Conservation (phyloP, 1,284 basidiomycete genomes). For the Ustilago esculenta region DNA sequence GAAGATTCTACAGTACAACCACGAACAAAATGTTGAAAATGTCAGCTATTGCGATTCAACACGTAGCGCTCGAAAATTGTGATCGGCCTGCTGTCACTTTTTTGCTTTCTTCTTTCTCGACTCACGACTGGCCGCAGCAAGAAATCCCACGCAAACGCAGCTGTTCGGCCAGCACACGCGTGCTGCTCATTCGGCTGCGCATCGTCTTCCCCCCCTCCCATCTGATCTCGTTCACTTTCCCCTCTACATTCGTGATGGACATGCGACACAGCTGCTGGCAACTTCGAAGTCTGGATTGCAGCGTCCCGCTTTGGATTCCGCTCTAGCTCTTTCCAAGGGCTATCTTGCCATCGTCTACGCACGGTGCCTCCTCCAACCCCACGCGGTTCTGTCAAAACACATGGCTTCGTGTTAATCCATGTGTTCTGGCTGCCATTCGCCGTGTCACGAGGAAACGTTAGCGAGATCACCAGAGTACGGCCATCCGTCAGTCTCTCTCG, state of each 20-base stretch:
- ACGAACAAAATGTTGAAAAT: too few relatives aligned
- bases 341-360: constrained; percentile 42
- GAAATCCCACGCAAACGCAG: constrained; percentile 10
- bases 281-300: not conserved
- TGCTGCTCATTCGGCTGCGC: not conserved
- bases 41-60: constrained; percentile 1
- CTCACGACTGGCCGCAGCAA: constrained; percentile 4
- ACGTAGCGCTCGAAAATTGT: not conserved
- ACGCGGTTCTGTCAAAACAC: not conserved
- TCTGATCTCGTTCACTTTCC: not conserved
- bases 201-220: not conserved
- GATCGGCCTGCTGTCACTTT: constrained; percentile 9
- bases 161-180: not conserved
- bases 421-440: not conserved
- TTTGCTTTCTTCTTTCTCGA: not conserved
- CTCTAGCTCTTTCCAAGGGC: constrained; percentile 40
- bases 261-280: not conserved
- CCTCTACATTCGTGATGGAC: not conserved
- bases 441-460: constrained; percentile 23
- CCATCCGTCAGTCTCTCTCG: not conserved
- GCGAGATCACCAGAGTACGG: constrained; percentile 27
- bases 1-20: too few relatives aligned
- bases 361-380: constrained; percentile 34
- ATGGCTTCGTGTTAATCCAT: not conserved
- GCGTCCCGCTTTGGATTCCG: not conserved